Evolutionary conservation across 179 eudicot species (phyloP), one percentile per base, ranked within the genome.

Genomic region (Patellifolia procumbens): DNA sequence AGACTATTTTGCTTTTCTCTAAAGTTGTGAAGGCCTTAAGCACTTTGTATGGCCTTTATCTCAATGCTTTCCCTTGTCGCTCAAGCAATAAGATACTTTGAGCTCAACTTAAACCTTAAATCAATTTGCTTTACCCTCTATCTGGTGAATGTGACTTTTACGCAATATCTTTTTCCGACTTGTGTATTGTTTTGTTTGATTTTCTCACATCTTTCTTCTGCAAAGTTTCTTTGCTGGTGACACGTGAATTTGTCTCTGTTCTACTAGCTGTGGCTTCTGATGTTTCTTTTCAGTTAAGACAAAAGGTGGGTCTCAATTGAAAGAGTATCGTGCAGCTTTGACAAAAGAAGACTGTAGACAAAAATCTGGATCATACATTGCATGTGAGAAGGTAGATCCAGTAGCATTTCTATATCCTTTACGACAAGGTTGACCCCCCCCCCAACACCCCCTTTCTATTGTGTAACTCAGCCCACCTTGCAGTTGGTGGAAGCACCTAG

Each of bases 281-380:
- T 61, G 17, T 6, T 26, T 64, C 51, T 35, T 86, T 78, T 79
- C 88, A 94, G 98, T 95, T 75, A 95, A 93, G 86, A 90, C 96
- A 75, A 95, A 91, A 87, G 93, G 96, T 62, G 97, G 97, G 35
- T 89, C 97, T 67, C 97, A 91, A 81, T 85, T 93, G 37, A 90
- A 95, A 81, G 98, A 95, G 83, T 93, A 95, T 70, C 93, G 99
- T 80, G 78, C 93, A 63, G 89, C 93, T 56, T 86, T 95, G 84
- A 93, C 99, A 15, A 93, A 95, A 87, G 98, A 93, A 86, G 99
- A 95, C 76, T 93, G 99, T 82, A 82, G 96, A 46, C 96, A 87
- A 28, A 97, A 91, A 75, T 51, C 92, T 82, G 90, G 89, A 48
- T 91, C 97, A 53, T 93, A 67, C 81, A 78, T 90, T 58, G 97